Conservation (phyloP, 148 eudicot genomes). For the Nyssa sinensis region DNA sequence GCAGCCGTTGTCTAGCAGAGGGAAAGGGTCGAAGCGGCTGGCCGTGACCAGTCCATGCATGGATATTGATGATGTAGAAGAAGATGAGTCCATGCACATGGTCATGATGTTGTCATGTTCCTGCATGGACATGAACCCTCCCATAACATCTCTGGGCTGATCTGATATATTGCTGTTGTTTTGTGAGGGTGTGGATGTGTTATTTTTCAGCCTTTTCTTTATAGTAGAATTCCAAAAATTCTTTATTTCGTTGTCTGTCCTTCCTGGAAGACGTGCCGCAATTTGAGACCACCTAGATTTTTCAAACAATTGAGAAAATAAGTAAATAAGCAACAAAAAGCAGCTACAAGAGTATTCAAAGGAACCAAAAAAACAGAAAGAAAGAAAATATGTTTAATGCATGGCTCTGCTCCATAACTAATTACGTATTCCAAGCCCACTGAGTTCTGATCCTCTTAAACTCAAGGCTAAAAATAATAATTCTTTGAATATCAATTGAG, state of each 20-base stretch:
- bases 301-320: neutral
- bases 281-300: conserved; percentile 76
- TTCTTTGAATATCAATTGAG: too few species aligned
- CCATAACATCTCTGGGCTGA: conserved; percentile 11
- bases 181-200: conserved; percentile 25
- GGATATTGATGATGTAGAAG: conserved; percentile 28
- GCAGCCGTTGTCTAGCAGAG: conserved; percentile 22
- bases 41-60: conserved; percentile 15
- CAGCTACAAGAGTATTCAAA: too few species aligned
- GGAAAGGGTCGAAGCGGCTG: conserved; percentile 28
- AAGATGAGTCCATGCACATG: conserved; percentile 36
- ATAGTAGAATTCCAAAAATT: conserved; percentile 72
- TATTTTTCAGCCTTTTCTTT: conserved; percentile 55
- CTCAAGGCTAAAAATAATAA: too few species aligned
- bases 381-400: neutral
- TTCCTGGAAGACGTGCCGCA: conserved; percentile 72
- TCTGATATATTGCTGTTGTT: conserved; percentile 29
- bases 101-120: conserved; percentile 27
- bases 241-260: conserved; percentile 79
- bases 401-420: too few species aligned
- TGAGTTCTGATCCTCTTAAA: too few species aligned
- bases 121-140: conserved; percentile 22
- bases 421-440: too few species aligned
- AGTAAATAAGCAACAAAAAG: neutral
- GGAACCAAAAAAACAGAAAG: too few species aligned